phyloP scores from a whole-genome alignment of 1,284 basidiomycete genomes.

The Ceratobasidium sp. region DNA sequence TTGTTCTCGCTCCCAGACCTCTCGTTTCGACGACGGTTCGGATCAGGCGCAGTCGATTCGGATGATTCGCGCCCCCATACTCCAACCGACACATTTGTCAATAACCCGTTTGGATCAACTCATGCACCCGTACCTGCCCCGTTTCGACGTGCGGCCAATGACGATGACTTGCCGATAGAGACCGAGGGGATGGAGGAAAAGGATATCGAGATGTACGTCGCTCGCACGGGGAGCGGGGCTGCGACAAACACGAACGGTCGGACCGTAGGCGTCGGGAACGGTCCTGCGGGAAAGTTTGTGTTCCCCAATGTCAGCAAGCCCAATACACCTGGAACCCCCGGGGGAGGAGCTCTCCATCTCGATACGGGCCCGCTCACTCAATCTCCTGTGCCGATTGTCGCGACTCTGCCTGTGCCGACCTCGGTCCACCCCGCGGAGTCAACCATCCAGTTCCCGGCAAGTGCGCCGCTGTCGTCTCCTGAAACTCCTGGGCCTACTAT shows the following conservation, averaged over 20 bases:
- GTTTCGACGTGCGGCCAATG: slow-evolving; percentile 78
- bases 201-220: slow-evolving; percentile 32
- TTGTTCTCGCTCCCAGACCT: slow-evolving; percentile 81
- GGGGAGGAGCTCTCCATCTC: slow-evolving; percentile 26
- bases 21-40: slow-evolving; percentile 5
- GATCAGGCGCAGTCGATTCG: slow-evolving; percentile 22
- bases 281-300: slow-evolving; percentile 2
- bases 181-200: slow-evolving; percentile 14
- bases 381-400: slow-evolving; percentile 49
- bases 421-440: slow-evolving; percentile 50
- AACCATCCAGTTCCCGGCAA: slow-evolving; percentile 79
- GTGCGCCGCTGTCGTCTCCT: slow-evolving; percentile 38
- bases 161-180: slow-evolving; percentile 65
- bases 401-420: slow-evolving; percentile 56
- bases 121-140: slow-evolving; percentile 69
- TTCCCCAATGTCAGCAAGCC: slow-evolving; percentile 13
- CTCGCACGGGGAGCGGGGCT: not conserved
- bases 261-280: slow-evolving; percentile 12
- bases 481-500: slow-evolving; percentile 32
- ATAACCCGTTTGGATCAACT: slow-evolving; percentile 55
- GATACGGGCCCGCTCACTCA: slow-evolving; percentile 6
- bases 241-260: not conserved
- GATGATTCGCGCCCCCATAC: slow-evolving; percentile 61
- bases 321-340: not conserved
- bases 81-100: slow-evolving; percentile 46